Percentiles rank a stretch among this genome's conserved stretches.
phyloP scores from a whole-genome alignment of 2,329 filamentous ascomycete species.

The Basipetospora chlamydospora region DNA sequence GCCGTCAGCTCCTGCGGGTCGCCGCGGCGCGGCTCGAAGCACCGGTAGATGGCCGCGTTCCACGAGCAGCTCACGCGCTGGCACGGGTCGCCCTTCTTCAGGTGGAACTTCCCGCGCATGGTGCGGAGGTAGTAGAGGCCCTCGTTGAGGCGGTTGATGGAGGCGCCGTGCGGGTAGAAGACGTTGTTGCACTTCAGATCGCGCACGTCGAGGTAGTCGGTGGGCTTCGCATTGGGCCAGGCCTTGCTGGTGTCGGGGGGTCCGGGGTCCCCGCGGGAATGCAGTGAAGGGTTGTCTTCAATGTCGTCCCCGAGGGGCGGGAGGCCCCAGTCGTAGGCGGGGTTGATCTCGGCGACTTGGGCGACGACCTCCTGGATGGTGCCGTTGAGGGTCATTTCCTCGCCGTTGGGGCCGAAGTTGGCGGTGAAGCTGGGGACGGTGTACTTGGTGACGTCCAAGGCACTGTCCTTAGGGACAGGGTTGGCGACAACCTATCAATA shows the following conservation, averaged over 20 bases:
- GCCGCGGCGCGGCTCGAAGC: conserved; percentile 1
- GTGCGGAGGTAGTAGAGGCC: background rate
- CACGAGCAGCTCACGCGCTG: background rate
- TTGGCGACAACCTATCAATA: too few species aligned
- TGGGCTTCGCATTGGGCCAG: background rate
- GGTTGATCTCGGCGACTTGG: too few species aligned
- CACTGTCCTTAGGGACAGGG: too few species aligned
- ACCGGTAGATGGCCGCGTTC: background rate
- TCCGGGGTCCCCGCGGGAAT: background rate
- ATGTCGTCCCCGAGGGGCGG: background rate
- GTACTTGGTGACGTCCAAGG: too few species aligned
- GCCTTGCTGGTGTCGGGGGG: background rate
- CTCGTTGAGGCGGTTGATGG: background rate
- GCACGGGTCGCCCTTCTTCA: background rate
- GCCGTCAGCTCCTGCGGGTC: background rate
- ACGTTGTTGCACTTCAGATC: background rate
- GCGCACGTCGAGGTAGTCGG: background rate
- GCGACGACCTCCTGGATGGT: conserved; percentile 1
- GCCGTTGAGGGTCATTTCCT: background rate
- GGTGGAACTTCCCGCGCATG: background rate
- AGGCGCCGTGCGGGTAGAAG: too few species aligned
- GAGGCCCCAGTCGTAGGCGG: background rate
- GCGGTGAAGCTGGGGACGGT: background rate
- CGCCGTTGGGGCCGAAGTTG: background rate
- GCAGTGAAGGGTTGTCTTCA: background rate